phyloP scores from a whole-genome alignment of 139 green algal genomes.

The Mesostigma viride region DNA sequence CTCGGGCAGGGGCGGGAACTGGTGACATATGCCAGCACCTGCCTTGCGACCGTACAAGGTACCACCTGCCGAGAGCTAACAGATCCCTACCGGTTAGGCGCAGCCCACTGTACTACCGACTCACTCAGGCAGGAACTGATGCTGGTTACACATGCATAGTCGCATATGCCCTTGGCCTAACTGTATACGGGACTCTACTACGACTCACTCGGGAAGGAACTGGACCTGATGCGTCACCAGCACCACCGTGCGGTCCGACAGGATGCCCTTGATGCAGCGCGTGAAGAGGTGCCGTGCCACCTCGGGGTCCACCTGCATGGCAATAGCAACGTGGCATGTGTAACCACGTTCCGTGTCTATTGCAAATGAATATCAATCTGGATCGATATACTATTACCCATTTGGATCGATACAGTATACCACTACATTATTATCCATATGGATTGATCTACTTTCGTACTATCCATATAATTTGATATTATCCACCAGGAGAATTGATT shows the following conservation, averaged over 20 bases:
- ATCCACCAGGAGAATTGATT: too few species aligned
- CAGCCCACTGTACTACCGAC: background rate
- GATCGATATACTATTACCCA: too few species aligned
- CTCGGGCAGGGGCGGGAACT: too few species aligned
- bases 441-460: too few species aligned
- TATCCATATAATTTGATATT: too few species aligned
- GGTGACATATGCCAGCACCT: too few species aligned
- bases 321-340: too few species aligned
- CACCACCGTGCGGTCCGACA: constrained; percentile 52
- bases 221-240: constrained; percentile 66
- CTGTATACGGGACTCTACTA: background rate
- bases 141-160: background rate
- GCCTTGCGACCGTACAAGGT: background rate
- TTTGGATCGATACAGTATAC: too few species aligned
- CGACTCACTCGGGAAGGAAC: constrained; percentile 24
- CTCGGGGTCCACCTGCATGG: constrained; percentile 54
- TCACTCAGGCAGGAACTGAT: background rate
- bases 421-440: too few species aligned
- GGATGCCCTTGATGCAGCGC: constrained; percentile 48
- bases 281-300: constrained; percentile 33
- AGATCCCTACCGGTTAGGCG: background rate
- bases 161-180: background rate
- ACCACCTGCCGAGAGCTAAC: background rate
- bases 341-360: too few species aligned
- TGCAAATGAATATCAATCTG: too few species aligned